Conservation (phyloP, 2,329 filamentous ascomycete species). For the Colletotrichum karsti region DNA sequence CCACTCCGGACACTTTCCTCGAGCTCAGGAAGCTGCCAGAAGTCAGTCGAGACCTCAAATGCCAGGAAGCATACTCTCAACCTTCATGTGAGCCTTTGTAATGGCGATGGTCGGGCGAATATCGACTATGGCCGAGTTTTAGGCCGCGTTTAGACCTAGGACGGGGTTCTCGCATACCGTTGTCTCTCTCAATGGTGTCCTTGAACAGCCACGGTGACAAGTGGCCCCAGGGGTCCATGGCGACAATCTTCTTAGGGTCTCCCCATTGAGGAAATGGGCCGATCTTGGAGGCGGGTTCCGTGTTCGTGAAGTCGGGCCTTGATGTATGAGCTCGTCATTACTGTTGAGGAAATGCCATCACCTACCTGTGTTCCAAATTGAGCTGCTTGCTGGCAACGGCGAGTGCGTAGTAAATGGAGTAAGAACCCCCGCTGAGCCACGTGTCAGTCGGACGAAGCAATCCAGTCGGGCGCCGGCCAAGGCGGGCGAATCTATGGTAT, state of each 20-base stretch:
- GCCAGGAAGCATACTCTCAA: slow-evolving; percentile 28
- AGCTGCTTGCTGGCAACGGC: slow-evolving; percentile 93
- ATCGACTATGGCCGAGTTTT: slow-evolving; percentile 62
- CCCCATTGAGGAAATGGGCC: slow-evolving; percentile 91
- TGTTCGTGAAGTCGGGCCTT: slow-evolving; percentile 74
- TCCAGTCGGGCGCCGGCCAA: background rate
- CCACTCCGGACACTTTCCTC: slow-evolving; percentile 86
- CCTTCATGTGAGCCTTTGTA: slow-evolving; percentile 92
- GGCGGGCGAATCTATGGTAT: background rate
- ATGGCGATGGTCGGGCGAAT: slow-evolving; percentile 91
- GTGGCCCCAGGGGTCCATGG: slow-evolving; percentile 96
- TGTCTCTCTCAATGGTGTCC: slow-evolving; percentile 78
- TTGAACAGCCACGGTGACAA: slow-evolving; percentile 85
- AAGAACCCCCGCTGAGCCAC: slow-evolving; percentile 77
- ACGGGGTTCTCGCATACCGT: slow-evolving; percentile 53
- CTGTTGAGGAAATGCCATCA: background rate
- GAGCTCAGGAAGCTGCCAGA: slow-evolving; percentile 82
- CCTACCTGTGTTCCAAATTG: slow-evolving; percentile 77
- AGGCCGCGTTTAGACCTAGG: background rate
- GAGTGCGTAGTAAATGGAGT: slow-evolving; percentile 94
- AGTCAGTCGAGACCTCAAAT: slow-evolving; percentile 6
- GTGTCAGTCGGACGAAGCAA: background rate
- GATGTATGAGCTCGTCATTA: background rate
- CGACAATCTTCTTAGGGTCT: slow-evolving; percentile 92
- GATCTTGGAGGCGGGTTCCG: slow-evolving; percentile 89